Percentiles rank a stretch among this genome's conserved stretches.
Evolutionary conservation across 2,329 filamentous ascomycete species (phyloP).

Genomic region (Penicillium brevicompactum): DNA sequence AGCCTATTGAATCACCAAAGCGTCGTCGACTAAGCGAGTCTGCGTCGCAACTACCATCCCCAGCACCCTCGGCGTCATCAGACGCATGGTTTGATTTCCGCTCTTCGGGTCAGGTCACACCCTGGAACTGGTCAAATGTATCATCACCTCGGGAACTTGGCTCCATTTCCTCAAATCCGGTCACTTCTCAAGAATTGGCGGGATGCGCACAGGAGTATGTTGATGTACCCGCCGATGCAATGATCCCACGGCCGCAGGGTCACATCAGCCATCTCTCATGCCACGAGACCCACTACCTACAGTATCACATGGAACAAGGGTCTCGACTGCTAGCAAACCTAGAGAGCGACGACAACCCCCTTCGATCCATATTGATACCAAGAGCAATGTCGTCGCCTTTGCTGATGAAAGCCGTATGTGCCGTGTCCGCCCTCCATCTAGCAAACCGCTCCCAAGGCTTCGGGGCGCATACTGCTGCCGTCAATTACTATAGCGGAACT

Average conservation of each 20-base stretch:
- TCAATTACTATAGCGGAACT: constrained; percentile 37
- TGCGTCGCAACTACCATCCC: constrained; percentile 13
- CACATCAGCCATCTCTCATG: constrained; percentile 30
- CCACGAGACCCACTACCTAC: constrained; percentile 39
- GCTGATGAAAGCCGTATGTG: constrained; percentile 40
- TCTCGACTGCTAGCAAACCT: constrained; percentile 40
- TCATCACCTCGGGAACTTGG: constrained; percentile 6
- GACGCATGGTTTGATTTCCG: constrained; percentile 12
- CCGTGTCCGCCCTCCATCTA: constrained; percentile 41
- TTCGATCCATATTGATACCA: constrained; percentile 39
- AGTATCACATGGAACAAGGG: constrained; percentile 40
- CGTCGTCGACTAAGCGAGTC: constrained; percentile 24
- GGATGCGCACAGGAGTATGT: background rate
- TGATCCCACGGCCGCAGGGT: constrained; percentile 19
- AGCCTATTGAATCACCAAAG: constrained; percentile 17
- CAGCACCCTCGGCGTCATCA: constrained; percentile 14
- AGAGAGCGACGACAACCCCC: constrained; percentile 39
- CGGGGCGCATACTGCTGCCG: constrained; percentile 31
- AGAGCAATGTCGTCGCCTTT: constrained; percentile 40
- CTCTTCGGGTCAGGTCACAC: constrained; percentile 12
- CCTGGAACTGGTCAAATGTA: constrained; percentile 4
- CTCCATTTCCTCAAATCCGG: background rate
- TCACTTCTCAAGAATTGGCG: background rate
- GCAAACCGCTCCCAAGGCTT: constrained; percentile 32
- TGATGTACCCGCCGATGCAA: background rate